Percentiles rank a stretch among this genome's conserved stretches.
Evolutionary conservation across 129 eudicot species (phyloP).

Genomic region (Artemisia annua): DNA sequence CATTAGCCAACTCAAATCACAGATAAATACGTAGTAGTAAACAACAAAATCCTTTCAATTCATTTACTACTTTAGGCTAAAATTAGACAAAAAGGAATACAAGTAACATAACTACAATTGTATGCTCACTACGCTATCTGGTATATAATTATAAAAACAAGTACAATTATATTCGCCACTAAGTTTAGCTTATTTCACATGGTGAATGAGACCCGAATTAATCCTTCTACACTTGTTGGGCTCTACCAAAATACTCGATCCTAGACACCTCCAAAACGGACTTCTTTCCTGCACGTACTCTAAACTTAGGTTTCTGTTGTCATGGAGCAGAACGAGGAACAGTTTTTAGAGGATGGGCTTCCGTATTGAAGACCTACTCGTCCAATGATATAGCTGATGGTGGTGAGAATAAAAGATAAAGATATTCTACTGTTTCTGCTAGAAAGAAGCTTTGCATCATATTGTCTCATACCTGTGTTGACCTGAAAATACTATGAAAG

Average conservation of each 20-base stretch:
- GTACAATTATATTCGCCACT: not conserved
- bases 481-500: slow-evolving; percentile 49
- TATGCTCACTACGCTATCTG: too few relatives aligned
- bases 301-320: slow-evolving; percentile 34
- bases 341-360: slow-evolving; percentile 87
- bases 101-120: too few relatives aligned
- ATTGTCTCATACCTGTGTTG: slow-evolving; percentile 90
- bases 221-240: slow-evolving; percentile 27
- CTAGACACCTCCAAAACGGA: slow-evolving; percentile 56
- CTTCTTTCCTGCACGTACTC: slow-evolving; percentile 79
- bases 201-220: slow-evolving; percentile 18
- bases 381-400: slow-evolving; percentile 81
- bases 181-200: slow-evolving; percentile 23
- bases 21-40: too few relatives aligned
- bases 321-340: slow-evolving; percentile 47
- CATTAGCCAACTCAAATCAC: too few relatives aligned
- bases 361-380: slow-evolving; percentile 98
- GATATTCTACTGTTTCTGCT: slow-evolving; percentile 91
- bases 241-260: slow-evolving; percentile 18
- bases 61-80: too few relatives aligned
- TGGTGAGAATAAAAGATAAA: slow-evolving; percentile 89
- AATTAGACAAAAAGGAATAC: too few relatives aligned
- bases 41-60: too few relatives aligned
- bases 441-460: slow-evolving; percentile 99
- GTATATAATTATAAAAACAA: too few relatives aligned